Conservation (phyloP, 2,329 filamentous ascomycete species). For the Grosmannia serpens region DNA sequence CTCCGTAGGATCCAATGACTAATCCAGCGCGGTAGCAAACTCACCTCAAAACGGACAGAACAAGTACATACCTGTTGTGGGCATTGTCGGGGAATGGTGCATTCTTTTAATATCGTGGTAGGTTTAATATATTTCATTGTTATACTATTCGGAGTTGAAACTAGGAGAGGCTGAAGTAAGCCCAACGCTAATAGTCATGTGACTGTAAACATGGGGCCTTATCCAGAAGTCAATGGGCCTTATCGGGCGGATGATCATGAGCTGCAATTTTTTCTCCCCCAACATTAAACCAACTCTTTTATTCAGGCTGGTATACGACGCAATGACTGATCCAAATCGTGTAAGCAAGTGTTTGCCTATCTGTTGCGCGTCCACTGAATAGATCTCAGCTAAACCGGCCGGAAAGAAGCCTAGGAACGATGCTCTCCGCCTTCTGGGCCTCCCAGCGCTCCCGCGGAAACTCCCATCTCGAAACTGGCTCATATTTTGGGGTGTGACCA, state of each 20-base stretch:
- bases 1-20: no score
- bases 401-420: conserved; percentile 43
- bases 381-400: not conserved
- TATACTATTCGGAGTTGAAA: no score
- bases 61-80: no score
- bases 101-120: no score
- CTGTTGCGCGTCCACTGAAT: not conserved
- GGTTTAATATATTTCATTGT: no score
- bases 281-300: not conserved
- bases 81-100: no score
- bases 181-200: not conserved
- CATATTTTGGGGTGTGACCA: conserved; percentile 78
- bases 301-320: not conserved
- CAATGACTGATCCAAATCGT: conserved; percentile 2
- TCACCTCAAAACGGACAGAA: no score
- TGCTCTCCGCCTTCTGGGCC: conserved; percentile 66
- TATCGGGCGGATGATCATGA: not conserved
- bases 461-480: conserved; percentile 96
- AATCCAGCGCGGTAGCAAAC: not conserved
- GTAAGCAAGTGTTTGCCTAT: not conserved
- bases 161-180: not conserved
- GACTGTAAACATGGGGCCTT: not conserved
- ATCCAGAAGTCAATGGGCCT: not conserved
- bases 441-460: conserved; percentile 72
- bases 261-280: not conserved